Conservation (phyloP, 345 rosid genomes). For the Salix viminalis region DNA sequence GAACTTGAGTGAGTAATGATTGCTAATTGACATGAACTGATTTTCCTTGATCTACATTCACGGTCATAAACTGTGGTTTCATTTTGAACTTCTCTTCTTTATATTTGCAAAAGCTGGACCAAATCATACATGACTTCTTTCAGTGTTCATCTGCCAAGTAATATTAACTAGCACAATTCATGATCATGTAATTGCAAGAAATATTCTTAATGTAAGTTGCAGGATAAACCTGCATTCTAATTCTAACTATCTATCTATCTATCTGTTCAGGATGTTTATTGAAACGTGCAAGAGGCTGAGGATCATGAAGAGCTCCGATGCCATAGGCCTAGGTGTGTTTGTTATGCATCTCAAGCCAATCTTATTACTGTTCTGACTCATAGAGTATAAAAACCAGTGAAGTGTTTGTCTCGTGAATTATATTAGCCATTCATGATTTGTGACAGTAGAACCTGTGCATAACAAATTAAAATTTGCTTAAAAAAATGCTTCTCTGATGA, state of each 20-base stretch:
- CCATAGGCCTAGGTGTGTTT: conserved; percentile 30
- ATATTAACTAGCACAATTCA: too few species aligned
- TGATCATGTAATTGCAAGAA: too few species aligned
- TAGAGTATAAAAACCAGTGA: not conserved
- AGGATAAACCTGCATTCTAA: not conserved
- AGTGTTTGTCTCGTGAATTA: not conserved
- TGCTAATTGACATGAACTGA: too few species aligned
- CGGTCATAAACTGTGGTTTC: too few species aligned
- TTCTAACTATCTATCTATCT: not conserved
- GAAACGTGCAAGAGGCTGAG: conserved; percentile 33
- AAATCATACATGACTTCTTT: not conserved
- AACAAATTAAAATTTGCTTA: too few species aligned
- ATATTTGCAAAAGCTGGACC: not conserved
- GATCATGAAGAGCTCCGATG: conserved; percentile 36
- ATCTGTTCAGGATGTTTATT: conserved; percentile 28
- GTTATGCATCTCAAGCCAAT: not conserved
- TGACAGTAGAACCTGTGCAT: too few species aligned
- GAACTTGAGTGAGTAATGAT: too few species aligned
- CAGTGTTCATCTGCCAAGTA: not conserved
- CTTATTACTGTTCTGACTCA: not conserved
- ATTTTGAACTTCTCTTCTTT: too few species aligned
- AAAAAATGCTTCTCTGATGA: too few species aligned
- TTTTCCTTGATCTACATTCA: too few species aligned
- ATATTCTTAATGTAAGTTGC: not conserved
- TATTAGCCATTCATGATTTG: not conserved